Base-by-base conservation (phyloP, 495 filamentous ascomycete genomes). In the Thermothielavioides terrestris region DNA sequence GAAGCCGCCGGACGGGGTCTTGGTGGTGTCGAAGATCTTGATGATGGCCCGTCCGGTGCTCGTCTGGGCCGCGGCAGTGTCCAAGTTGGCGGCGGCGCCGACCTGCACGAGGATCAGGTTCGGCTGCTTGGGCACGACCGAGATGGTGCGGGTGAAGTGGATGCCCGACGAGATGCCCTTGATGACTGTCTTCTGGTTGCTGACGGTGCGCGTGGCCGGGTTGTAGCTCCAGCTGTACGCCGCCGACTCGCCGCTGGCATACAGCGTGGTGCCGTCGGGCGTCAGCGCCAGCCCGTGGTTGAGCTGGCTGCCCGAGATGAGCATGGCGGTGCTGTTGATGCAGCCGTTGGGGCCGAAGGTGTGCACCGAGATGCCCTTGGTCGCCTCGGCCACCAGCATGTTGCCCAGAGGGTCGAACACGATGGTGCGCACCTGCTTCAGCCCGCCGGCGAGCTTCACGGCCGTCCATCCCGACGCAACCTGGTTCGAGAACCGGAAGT, bases 261-360 rank as follows among this genome's bases (percentile, higher is more conserved):
- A 86, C 39, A 86, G 65, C 6, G 76, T 84, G 44, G 63, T 72
- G 43, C 83, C 78, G 64, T 85, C 80, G 12, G 60, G 59, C 7
- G 79, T 77, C 17, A 86, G 61, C 15, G 75, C 75, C 26, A 86
- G 68, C n/a, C 82, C 83, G 64, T 86, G 83, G 60, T 83, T 83
- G n/a, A 86, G 67, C 62, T 61, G 56, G 44, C 53, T 49, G 62
- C 65, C 52, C 61, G 61, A 54, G 71, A 64, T 54, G 50, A 65
- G 60, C 62, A 60, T 62, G 52, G 21, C 49, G 4, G 63, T 63
- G 64, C 54, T 60, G 46, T 56, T 64, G 55, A 63, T 69, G 39
- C 74, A 75, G 4, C 73, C 77, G 46, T 71, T 62, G 45, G 75
- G 74, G 21, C 69, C 70, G 22, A 85, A 67, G 1, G 58, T 69